Evolutionary conservation across 495 filamentous ascomycete species (phyloP), one percentile per base, ranked within the genome.

Genomic region (Hyphodiscus hymeniophilus): DNA sequence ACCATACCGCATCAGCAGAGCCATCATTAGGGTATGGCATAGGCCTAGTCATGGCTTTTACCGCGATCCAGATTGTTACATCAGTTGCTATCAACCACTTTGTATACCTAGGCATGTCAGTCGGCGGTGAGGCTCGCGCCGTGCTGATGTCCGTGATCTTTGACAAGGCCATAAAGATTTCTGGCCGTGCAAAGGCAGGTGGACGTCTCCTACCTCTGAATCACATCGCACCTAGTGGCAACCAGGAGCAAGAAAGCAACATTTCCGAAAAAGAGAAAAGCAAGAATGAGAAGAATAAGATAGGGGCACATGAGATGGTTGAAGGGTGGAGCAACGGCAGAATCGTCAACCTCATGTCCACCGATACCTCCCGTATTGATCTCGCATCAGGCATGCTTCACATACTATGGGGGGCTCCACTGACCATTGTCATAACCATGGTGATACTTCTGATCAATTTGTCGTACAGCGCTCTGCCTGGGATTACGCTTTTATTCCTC

Each of bases 261-360:
- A 36, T 4, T n/a, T 36, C 13, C 34, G 17, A 36, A n/a, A 18
- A 18, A 36, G 34, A 28, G 38, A 56, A 15, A 62, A 71, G 60
- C 58, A 56, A 47, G 18, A 36, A 51, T 13, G 28, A 41, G 35
- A 45, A 38, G 13, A 69, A 20, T 60, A 63, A 42, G 58, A n/a
- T n/a, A n/a, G n/a, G 10, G 26, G 26, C 26, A 68, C 64, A n/a
- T n/a, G n/a, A n/a, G n/a, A n/a, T n/a, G n/a, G n/a, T n/a, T 4
- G 60, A 66, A 56, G 60, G 86, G 15, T 96, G 90, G 90, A 76
- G 77, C 43, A 96, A 95, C 59, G 90, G 90, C 11, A 77, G 85
- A 44, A 83, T 96, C 31, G 74, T 89, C 50, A 92, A 89, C 44
- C 59, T 96, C 52, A 95, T 96, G 89, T 85, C 84, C 45, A 84